Conservation (phyloP, 2,329 filamentous ascomycete species). For the Thelonectria rubi region DNA sequence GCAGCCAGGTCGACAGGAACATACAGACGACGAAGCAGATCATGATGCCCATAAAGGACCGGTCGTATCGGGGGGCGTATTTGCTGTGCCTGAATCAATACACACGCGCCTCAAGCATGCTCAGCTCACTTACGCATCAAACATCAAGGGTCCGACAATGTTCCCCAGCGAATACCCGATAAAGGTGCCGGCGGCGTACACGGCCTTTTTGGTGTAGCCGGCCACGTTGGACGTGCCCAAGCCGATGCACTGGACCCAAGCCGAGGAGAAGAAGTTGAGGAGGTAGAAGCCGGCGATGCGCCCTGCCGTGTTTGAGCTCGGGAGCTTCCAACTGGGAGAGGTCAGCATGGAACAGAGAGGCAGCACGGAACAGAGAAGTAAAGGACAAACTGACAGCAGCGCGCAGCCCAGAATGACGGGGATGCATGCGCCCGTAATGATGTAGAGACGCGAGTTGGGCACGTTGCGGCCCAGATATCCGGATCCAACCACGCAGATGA, state of each 20-base stretch:
- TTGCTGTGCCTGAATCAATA: constrained; percentile 19
- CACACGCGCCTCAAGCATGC: too few species aligned
- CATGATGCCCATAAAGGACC: constrained; percentile 44
- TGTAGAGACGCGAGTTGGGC: constrained; percentile 39
- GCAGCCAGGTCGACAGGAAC: constrained; percentile 41
- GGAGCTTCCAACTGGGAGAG: constrained; percentile 37
- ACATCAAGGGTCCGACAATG: constrained; percentile 46
- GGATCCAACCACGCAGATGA: constrained; percentile 43
- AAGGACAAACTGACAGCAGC: constrained; percentile 41
- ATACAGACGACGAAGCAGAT: constrained; percentile 46
- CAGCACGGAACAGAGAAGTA: neutral
- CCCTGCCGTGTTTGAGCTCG: constrained; percentile 29
- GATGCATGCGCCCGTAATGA: constrained; percentile 39
- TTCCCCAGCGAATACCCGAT: constrained; percentile 48
- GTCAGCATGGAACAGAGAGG: neutral
- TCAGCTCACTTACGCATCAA: constrained; percentile 40
- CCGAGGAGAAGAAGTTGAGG: constrained; percentile 45
- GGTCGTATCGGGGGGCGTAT: constrained; percentile 45
- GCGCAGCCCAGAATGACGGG: constrained; percentile 43
- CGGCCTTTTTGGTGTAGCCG: constrained; percentile 46
- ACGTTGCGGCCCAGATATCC: constrained; percentile 42
- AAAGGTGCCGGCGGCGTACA: constrained; percentile 44
- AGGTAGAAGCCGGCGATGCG: constrained; percentile 44
- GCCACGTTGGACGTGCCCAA: constrained; percentile 47
- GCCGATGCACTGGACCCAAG: constrained; percentile 44